Conservation (phyloP, 2,329 filamentous ascomycete genomes). For the Ceratocystis cubensis region DNA sequence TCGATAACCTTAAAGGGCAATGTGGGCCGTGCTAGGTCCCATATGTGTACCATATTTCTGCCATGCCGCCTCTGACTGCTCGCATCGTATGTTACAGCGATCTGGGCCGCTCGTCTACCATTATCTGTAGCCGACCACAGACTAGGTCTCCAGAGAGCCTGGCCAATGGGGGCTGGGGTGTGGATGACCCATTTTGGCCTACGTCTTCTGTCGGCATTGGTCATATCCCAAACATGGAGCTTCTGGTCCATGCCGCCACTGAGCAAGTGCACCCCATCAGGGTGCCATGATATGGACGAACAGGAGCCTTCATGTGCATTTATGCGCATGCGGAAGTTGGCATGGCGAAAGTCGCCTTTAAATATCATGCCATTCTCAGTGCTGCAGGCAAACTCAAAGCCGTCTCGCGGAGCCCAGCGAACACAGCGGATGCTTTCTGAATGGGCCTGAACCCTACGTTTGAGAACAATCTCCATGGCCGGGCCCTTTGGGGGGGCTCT, state of each 20-base stretch:
- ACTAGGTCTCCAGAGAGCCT: constrained; percentile 50
- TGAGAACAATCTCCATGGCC: constrained; percentile 37
- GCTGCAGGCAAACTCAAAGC: constrained; percentile 50
- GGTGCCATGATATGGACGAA: constrained; percentile 52
- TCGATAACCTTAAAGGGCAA: constrained; percentile 56
- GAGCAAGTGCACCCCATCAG: constrained; percentile 52
- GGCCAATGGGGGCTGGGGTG: constrained; percentile 47
- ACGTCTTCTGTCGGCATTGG: constrained; percentile 48
- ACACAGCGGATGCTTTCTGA: constrained; percentile 47
- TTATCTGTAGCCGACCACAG: constrained; percentile 53
- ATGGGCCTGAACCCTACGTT: constrained; percentile 39
- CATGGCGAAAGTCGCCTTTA: constrained; percentile 52
- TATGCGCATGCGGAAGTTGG: constrained; percentile 44
- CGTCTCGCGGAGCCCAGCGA: constrained; percentile 52
- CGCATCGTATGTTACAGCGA: constrained; percentile 51
- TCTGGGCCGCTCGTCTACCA: constrained; percentile 46
- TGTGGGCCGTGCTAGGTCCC: constrained; percentile 55
- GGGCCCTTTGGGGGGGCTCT: constrained; percentile 37
- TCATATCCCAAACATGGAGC: constrained; percentile 54
- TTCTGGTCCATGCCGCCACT: constrained; percentile 51
- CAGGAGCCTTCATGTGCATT: constrained; percentile 50
- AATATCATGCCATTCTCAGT: constrained; percentile 50
- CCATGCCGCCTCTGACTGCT: constrained; percentile 41
- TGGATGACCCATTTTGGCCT: constrained; percentile 51
- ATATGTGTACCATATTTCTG: constrained; percentile 49